A percentile compares a stretch with the other conserved stretches of the same genome.
Conservation (phyloP, 2,329 filamentous ascomycete species). For the Diaporthe australafricana region DNA sequence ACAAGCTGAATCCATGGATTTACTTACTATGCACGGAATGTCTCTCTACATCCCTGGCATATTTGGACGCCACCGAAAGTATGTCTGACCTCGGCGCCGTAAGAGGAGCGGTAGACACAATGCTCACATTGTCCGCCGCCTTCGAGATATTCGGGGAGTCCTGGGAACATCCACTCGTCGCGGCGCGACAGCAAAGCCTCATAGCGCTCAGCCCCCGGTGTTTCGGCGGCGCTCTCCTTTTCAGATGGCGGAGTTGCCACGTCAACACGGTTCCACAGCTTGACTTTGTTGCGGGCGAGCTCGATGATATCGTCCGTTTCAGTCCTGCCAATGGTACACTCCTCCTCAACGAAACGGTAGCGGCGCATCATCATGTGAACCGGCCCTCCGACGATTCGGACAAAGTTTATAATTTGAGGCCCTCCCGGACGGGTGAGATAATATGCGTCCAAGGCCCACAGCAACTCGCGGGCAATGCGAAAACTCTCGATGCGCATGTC, state of each 20-base stretch:
- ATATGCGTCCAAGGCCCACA: conserved; percentile 48
- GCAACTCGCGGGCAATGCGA: conserved; percentile 44
- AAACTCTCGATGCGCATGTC: conserved; percentile 42
- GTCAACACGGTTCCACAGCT: conserved; percentile 47
- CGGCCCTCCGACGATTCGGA: conserved; percentile 47
- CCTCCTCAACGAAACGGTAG: conserved; percentile 50
- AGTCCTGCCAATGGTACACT: conserved; percentile 43
- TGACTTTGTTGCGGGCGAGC: conserved; percentile 42
- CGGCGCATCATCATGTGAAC: conserved; percentile 50
- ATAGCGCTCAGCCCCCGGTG: conserved; percentile 28
- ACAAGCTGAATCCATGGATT: neutral
- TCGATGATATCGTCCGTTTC: conserved; percentile 43
- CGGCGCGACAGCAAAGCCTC: conserved; percentile 22
- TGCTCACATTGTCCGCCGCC: conserved; percentile 32
- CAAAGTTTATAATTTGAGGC: conserved; percentile 40
- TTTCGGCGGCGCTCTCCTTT: neutral
- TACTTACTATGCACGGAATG: neutral
- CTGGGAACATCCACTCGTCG: conserved; percentile 39
- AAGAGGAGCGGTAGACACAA: conserved; percentile 33
- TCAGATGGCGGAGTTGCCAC: neutral
- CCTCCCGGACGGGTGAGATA: conserved; percentile 36
- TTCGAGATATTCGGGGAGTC: conserved; percentile 35
- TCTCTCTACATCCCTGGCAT: conserved; percentile 27
- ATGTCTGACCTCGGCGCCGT: conserved; percentile 32
- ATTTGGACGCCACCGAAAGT: conserved; percentile 39